Evolutionary conservation across 164 flowering plant genomes (phyloP).

Genomic region (Protea cynaroides): DNA sequence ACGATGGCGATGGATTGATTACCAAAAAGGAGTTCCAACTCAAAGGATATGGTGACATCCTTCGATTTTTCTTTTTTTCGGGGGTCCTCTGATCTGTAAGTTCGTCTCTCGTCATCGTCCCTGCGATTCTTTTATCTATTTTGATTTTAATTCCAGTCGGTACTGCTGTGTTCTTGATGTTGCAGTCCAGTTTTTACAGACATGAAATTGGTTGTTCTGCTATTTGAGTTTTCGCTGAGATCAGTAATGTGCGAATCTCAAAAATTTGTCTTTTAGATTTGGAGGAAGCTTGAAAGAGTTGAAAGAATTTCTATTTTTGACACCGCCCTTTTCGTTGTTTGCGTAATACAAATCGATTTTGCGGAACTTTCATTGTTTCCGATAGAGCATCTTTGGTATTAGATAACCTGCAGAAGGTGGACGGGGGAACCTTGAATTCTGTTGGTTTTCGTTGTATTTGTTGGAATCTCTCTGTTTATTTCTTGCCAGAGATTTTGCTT

Average conservation of each 20-base stretch:
- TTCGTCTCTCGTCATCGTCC: no score
- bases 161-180: not conserved
- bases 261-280: not conserved
- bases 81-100: no score
- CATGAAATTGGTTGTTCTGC: not conserved
- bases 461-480: not conserved
- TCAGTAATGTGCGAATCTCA: not conserved
- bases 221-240: not conserved
- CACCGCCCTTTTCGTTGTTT: not conserved
- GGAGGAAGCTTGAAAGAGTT: not conserved
- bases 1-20: no score
- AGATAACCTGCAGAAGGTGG: not conserved
- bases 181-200: not conserved
- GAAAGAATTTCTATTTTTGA: not conserved
- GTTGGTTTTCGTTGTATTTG: not conserved
- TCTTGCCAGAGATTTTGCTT: conserved; percentile 8
- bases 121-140: no score
- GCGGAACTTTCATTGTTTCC: not conserved
- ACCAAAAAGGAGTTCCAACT: no score
- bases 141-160: no score
- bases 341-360: not conserved
- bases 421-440: not conserved
- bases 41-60: no score
- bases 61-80: no score
- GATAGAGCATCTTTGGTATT: not conserved